Evolutionary conservation across 2,329 filamentous ascomycete genomes (phyloP), one percentile per base, ranked within the genome.

Genomic region (Neonectria coccinea): DNA sequence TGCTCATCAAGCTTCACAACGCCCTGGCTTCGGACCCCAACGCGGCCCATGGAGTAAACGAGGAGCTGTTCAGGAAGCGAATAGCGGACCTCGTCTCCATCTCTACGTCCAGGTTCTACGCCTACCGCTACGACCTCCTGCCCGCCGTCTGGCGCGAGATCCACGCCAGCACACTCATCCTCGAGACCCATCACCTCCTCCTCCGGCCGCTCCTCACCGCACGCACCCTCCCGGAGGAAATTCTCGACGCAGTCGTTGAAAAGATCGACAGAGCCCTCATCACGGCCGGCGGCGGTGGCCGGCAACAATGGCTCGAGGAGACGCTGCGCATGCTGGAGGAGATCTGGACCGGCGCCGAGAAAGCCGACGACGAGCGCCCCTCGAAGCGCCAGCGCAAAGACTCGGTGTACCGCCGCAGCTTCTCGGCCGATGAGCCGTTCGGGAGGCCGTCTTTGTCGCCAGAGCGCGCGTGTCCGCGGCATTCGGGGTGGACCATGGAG

Each of bases 191-290:
- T 57, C 67, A 79, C 20, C 68, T 79, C 10, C 60, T 79, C 20
- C 70, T 79, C 11, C 44, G 59, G 3, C 59, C 51, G 4, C 59
- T 68, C 39, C 52, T 42, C 1, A n/a, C 45, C 4, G 52, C 42
- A 9, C 53, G 31, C 3, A 51, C 48, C 11, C 64, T 68, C 2
- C 60, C 69, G 7, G 69, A 72, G 29, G 54, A 59, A 9, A 57
- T 65, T 3, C 74, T 94, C 4, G 83, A 87, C 36, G 77, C 83
- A 2, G 82, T 91, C 2, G 86, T 97, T 36, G 84, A 85, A 57
- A 79, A 85, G 1, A 83, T 98, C 2, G 94, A 97, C 72, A 88
- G 89, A 76, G 90, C 91, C 0, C 79, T 97, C 48, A 92, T 97
- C 50, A 86, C 94, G 58, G 88, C 92, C 0, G 92, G 91, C 1